phyloP scores from a whole-genome alignment of 352 stramenopile genomes.

The Blastocystis sp. region DNA sequence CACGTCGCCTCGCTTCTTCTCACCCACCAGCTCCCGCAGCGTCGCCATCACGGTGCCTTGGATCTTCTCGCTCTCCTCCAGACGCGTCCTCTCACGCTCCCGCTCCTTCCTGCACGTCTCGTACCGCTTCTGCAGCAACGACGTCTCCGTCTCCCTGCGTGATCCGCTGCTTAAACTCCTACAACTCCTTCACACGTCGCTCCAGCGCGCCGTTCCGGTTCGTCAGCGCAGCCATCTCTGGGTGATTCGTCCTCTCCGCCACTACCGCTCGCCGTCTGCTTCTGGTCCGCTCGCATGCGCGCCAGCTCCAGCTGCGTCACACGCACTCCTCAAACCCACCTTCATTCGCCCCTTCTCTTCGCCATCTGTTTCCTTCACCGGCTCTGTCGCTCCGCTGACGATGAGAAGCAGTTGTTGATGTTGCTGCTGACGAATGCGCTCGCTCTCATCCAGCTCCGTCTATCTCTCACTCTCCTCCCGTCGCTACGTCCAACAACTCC shows the following conservation, averaged over 20 bases:
- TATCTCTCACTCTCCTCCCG: neutral
- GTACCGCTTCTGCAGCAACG: neutral
- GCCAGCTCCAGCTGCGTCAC: neutral
- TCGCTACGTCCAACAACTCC: neutral
- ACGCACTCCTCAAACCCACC: neutral
- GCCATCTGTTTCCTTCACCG: neutral
- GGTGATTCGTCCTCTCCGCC: neutral
- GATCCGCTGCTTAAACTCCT: neutral
- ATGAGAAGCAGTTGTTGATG: conserved; percentile 28
- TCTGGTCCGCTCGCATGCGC: neutral
- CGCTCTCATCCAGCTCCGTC: conserved; percentile 17
- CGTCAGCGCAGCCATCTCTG: conserved; percentile 11
- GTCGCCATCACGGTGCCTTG: neutral
- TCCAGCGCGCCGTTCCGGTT: neutral
- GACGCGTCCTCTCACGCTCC: neutral
- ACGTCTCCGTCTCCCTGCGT: neutral
- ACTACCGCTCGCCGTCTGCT: neutral
- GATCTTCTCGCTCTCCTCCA: conserved; percentile 19
- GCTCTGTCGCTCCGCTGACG: neutral
- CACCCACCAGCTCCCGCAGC: neutral
- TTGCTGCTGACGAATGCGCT: conserved; percentile 24
- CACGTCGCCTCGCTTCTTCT: neutral
- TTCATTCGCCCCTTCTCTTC: neutral
- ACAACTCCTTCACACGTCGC: conserved; percentile 1
- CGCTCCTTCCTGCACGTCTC: neutral